Percentiles rank a stretch among this genome's conserved stretches.
Evolutionary conservation across 257 asterid species (phyloP).

Genomic region (Przewalskia tangutica): DNA sequence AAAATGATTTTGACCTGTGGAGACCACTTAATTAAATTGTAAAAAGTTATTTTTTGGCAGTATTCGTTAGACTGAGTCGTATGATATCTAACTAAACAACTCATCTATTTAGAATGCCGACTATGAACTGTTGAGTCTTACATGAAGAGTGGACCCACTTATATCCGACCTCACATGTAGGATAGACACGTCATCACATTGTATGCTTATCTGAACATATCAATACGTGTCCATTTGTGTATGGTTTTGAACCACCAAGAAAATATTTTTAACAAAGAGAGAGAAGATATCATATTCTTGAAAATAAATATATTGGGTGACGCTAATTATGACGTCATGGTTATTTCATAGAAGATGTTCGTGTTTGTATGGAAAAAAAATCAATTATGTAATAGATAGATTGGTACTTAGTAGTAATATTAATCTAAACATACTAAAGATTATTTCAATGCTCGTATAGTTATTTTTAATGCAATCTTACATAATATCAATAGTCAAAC

Average conservation of each 20-base stretch:
- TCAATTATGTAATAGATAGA: too few relatives aligned
- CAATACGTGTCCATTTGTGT: neutral
- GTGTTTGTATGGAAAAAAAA: neutral
- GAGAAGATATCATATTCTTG: neutral
- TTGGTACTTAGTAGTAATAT: neutral
- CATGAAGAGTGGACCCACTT: constrained; percentile 12
- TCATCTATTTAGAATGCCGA: constrained; percentile 5
- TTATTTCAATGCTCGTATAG: neutral
- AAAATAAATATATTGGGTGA: neutral
- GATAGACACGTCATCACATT: constrained; percentile 16
- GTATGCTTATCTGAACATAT: neutral
- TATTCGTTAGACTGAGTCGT: constrained; percentile 22
- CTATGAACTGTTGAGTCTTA: neutral
- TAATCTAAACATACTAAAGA: neutral
- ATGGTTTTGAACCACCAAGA: neutral
- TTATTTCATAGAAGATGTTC: neutral
- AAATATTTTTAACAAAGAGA: neutral
- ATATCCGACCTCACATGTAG: neutral
- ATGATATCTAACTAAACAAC: neutral
- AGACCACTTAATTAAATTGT: neutral
- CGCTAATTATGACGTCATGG: neutral
- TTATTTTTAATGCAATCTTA: too few relatives aligned
- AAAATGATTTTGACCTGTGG: neutral
- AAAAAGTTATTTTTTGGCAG: constrained; percentile 47
- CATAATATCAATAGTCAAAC: too few relatives aligned